Evolutionary conservation across 2,329 filamentous ascomycete genomes (phyloP).

Genomic region (Xylaria sp.): DNA sequence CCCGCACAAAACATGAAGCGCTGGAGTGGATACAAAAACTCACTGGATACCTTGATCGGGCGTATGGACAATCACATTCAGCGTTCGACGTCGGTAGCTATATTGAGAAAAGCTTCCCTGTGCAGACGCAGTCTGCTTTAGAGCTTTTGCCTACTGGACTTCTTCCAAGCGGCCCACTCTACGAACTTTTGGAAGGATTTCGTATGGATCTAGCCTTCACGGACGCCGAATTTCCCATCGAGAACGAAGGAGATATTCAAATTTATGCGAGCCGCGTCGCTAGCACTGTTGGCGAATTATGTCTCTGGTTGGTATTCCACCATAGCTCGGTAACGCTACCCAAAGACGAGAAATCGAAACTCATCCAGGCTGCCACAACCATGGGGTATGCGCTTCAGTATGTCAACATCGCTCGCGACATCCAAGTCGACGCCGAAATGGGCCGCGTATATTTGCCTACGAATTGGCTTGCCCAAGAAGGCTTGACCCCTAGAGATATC

Average conservation of each 20-base stretch:
- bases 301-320: constrained; percentile 73
- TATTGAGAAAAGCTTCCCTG: constrained; percentile 63
- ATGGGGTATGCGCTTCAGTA: constrained; percentile 84
- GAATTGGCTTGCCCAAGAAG: constrained; percentile 70
- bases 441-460: constrained; percentile 75
- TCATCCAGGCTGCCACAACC: constrained; percentile 67
- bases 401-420: constrained; percentile 80
- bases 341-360: constrained; percentile 51
- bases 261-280: constrained; percentile 75
- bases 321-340: constrained; percentile 57
- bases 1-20: constrained; percentile 63
- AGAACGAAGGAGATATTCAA: constrained; percentile 67
- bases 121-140: constrained; percentile 63
- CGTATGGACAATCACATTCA: constrained; percentile 54
- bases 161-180: constrained; percentile 69
- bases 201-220: constrained; percentile 73
- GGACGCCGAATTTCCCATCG: constrained; percentile 63
- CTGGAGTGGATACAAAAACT: constrained; percentile 69
- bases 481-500: constrained; percentile 65
- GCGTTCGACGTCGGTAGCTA: constrained; percentile 48
- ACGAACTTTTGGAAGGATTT: constrained; percentile 74
- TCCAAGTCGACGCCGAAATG: constrained; percentile 73
- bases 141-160: constrained; percentile 67
- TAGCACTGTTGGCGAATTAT: constrained; percentile 76
- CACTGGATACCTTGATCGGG: constrained; percentile 65